A percentile compares a stretch with the other conserved stretches of the same genome.
Conservation (phyloP, 306 rosid genomes). For the Lathyrus oleraceus region DNA sequence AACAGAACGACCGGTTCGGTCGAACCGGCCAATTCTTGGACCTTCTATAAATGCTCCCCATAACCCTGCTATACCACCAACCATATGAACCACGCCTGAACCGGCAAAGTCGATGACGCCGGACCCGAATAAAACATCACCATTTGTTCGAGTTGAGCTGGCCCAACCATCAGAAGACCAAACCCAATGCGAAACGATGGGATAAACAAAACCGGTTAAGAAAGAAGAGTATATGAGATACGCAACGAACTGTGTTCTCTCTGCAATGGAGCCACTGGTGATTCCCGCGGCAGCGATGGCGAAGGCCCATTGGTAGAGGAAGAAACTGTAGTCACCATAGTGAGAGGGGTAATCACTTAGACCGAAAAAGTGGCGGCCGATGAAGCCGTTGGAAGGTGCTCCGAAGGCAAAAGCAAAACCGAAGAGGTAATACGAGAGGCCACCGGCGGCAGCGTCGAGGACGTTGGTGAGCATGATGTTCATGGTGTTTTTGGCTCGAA, state of each 20-base stretch:
- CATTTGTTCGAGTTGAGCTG: slow-evolving; percentile 37
- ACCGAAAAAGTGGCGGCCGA: slow-evolving; percentile 77
- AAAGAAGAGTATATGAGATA: slow-evolving; percentile 75
- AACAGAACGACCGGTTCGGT: slow-evolving; percentile 56
- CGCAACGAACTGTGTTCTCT: slow-evolving; percentile 76
- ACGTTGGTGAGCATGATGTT: slow-evolving; percentile 96
- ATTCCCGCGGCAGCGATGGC: slow-evolving; percentile 84
- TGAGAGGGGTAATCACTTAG: slow-evolving; percentile 43
- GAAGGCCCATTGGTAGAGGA: slow-evolving; percentile 90
- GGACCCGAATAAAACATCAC: slow-evolving; percentile 43
- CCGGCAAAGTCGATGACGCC: slow-evolving; percentile 76
- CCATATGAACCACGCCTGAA: slow-evolving; percentile 81
- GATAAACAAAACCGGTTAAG: slow-evolving; percentile 74
- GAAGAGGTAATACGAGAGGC: slow-evolving; percentile 73
- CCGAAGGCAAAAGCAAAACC: slow-evolving; percentile 86
- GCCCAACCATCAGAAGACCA: slow-evolving; percentile 85
- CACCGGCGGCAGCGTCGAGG: slow-evolving; percentile 81
- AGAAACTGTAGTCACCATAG: slow-evolving; percentile 58
- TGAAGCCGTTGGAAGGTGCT: slow-evolving; percentile 71
- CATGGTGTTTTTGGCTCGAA: slow-evolving; percentile 88
- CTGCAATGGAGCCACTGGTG: slow-evolving; percentile 85
- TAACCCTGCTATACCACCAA: slow-evolving; percentile 73
- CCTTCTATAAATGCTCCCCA: slow-evolving; percentile 87
- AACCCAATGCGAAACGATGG: slow-evolving; percentile 75
- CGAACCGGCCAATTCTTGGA: slow-evolving; percentile 78